Base-by-base conservation (phyloP, 2,329 filamentous ascomycete species). In the Lithohypha guttulata region DNA sequence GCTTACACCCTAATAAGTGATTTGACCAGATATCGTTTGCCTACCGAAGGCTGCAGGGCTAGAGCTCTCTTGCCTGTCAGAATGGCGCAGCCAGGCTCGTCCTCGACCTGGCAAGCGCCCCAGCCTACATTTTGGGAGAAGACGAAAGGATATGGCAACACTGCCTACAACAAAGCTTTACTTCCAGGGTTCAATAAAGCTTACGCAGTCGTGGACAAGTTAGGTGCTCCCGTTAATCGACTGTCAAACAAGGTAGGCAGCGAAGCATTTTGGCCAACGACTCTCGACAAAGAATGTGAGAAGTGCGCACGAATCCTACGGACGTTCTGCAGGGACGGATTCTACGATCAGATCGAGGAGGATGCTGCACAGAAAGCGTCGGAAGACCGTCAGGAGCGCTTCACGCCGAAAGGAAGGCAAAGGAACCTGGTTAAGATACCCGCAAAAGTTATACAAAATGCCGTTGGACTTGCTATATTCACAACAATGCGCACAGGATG, bases 401-500 rank as follows among this genome's bases (percentile, higher is more conserved):
- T 35, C 39, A 35, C 49, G 8, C 72, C 73, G 47, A 66, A 74
- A 59, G 69, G 70, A 43, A 79, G 74, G 53, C 77, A 80, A 50
- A 69, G 63, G 50, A 70, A 80, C 33, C 55, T 84, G 36, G 84
- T 89, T 62, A 91, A 86, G 64, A 95, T 96, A 19, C 89, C 89
- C 0, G 67, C 79, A 42, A 73, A 80, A 54, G 84, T 95, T 42
- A 84, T 96, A 51, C 77, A 83, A 55, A 84, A 91, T 62, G 86
- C 87, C 19, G 85, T 89, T 50, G 89, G 85, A 8, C 72, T 96
- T 42, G 87, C 85, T 39, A 84, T 96, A 50, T 95, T 95, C 64
- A 94, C 87, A 1, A 93, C 85, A 20, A 93, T 95, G 85, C 79
- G 89, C 43, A 89, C 84, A 10, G 89, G 89, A 9, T 66, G 95